phyloP scores from a whole-genome alignment of 1,284 basidiomycete genomes.

The Coniophora puteana region DNA sequence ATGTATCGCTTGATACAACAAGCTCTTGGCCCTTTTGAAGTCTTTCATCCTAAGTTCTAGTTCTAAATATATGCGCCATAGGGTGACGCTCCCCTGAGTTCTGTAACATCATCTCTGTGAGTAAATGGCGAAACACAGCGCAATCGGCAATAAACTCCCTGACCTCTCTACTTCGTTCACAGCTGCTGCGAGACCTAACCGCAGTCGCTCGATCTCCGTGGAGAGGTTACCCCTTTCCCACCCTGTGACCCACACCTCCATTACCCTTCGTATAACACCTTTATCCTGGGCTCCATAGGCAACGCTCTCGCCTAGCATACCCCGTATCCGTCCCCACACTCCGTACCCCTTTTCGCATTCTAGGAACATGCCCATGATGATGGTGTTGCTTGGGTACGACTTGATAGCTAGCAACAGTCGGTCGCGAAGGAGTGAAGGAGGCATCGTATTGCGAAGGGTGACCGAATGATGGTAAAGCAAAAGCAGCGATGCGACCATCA shows the following conservation, averaged over 20 bases:
- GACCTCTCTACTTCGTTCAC: conserved; percentile 67
- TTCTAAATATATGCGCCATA: conserved; percentile 83
- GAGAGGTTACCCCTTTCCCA: conserved; percentile 74
- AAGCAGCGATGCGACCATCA: conserved; percentile 52
- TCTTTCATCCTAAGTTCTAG: conserved; percentile 73
- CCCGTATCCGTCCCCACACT: conserved; percentile 66
- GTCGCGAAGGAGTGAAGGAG: conserved; percentile 57
- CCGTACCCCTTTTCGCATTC: conserved; percentile 75
- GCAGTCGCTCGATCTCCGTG: conserved; percentile 64
- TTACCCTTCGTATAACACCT: conserved; percentile 51
- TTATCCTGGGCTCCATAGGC: conserved; percentile 44
- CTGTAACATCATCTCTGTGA: too few relatives aligned
- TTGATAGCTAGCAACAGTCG: conserved; percentile 54
- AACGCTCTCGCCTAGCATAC: conserved; percentile 37
- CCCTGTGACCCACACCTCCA: conserved; percentile 74
- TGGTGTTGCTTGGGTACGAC: conserved; percentile 67
- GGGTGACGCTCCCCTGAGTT: conserved; percentile 58
- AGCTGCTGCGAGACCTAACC: conserved; percentile 57
- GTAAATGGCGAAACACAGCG: conserved; percentile 11
- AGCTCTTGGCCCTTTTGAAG: conserved; percentile 63
- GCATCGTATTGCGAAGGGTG: conserved; percentile 52
- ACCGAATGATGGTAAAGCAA: conserved; percentile 62
- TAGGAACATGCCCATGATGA: conserved; percentile 73
- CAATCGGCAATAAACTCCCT: conserved; percentile 15
- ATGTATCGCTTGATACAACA: conserved; percentile 79